Evolutionary conservation across 768 basidiomycete species (phyloP).

Genomic region (Solioccasus polychromus): DNA sequence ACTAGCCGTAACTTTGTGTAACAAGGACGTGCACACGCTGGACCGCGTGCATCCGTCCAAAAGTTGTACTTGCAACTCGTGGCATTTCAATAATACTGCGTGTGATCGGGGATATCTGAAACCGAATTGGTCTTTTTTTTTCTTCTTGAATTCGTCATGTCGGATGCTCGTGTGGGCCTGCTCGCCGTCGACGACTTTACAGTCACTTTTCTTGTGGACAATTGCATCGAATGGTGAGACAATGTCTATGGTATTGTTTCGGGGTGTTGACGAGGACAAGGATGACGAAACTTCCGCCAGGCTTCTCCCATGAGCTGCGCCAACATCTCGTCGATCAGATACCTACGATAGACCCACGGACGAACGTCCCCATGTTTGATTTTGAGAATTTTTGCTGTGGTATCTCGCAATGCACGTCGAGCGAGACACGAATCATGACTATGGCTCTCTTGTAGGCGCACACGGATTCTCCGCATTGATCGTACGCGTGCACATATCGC

Average conservation of each 20-base stretch:
- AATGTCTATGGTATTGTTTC: background rate
- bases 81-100: background rate
- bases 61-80: background rate
- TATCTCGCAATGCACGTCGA: no score
- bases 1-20: background rate
- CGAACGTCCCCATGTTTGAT: slow-evolving; percentile 64
- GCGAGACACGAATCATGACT: no score
- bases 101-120: background rate
- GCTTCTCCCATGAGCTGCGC: slow-evolving; percentile 69
- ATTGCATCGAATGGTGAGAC: slow-evolving; percentile 76
- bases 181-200: slow-evolving; percentile 36
- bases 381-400: slow-evolving; percentile 72
- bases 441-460: slow-evolving; percentile 54
- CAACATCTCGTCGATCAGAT: slow-evolving; percentile 56
- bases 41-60: slow-evolving; percentile 1
- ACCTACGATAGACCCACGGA: slow-evolving; percentile 40
- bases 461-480: slow-evolving; percentile 84
- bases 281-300: slow-evolving; percentile 78
- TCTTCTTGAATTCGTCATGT: slow-evolving; percentile 8
- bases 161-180: slow-evolving; percentile 17
- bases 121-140: no score
- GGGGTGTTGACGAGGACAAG: slow-evolving; percentile 19
- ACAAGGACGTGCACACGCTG: slow-evolving; percentile 1
- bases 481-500: no score
- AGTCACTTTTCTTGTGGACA: slow-evolving; percentile 73